These are phyloP conservation scores for Saccharomycopsis guyanensis DNA, from an alignment of 805 yeast species.

Conservation along the genomic window DNA sequence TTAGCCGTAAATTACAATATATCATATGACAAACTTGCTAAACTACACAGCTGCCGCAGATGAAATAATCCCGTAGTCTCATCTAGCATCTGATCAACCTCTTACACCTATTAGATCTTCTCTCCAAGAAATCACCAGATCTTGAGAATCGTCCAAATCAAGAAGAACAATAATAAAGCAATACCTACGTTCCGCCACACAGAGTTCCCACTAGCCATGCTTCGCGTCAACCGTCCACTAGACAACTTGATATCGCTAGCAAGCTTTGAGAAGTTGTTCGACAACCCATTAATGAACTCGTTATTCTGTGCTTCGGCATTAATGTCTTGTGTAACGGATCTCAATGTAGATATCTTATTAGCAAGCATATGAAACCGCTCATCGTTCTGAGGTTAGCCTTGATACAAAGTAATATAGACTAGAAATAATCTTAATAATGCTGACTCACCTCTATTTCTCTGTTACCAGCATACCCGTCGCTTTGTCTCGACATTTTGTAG, in stretches of 20 bases:
- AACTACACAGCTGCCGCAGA: no score
- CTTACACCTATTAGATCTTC: no score
- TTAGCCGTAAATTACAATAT: no score
- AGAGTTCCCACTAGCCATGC: conserved; percentile 51
- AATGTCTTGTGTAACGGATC: conserved; percentile 61
- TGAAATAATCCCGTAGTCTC: no score
- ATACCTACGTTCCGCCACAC: conserved; percentile 52
- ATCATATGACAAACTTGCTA: no score
- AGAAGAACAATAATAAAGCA: conserved; percentile 46
- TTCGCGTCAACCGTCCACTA: conserved; percentile 44
- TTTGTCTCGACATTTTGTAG: background rate
- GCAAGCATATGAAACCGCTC: conserved; percentile 55
- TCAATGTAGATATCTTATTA: conserved; percentile 53
- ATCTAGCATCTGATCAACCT: no score
- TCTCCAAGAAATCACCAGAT: no score
- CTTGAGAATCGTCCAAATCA: conserved; percentile 53
- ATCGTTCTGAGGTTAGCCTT: conserved; percentile 42
- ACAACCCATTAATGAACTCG: conserved; percentile 34
- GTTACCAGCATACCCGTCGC: background rate
- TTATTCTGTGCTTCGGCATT: conserved; percentile 53
- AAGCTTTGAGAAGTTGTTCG: conserved; percentile 45
- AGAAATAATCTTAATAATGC: no score
- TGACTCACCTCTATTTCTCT: background rate
- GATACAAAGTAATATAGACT: no score
- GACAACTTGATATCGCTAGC: conserved; percentile 43